Conservation (phyloP, 768 basidiomycete genomes). For the Amyloporia xantha region DNA sequence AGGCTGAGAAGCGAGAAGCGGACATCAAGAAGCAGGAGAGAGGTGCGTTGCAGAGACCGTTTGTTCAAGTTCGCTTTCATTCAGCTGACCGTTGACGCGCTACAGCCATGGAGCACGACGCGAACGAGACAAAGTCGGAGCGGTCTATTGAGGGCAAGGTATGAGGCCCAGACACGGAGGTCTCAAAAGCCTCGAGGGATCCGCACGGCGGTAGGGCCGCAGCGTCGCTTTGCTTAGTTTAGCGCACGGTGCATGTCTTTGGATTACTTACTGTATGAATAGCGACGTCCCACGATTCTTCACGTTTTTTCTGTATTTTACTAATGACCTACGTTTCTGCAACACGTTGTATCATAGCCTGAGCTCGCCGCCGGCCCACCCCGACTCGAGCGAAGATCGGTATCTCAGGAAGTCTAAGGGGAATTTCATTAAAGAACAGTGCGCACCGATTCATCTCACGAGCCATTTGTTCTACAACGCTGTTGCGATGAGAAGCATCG, state of each 20-base stretch:
- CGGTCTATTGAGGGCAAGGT: slow-evolving; percentile 14
- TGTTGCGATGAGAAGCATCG: too few species aligned
- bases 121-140: slow-evolving; percentile 16
- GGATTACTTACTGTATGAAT: slow-evolving; percentile 1
- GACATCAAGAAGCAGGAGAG: slow-evolving; percentile 44
- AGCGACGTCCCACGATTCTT: slow-evolving; percentile 2
- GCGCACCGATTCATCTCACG: too few species aligned
- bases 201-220: neutral
- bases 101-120: slow-evolving; percentile 15
- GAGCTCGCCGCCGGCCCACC: too few species aligned
- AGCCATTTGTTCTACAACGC: too few species aligned
- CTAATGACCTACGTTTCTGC: neutral
- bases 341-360: slow-evolving; percentile 1
- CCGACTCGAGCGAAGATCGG: too few species aligned
- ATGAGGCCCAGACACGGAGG: slow-evolving; percentile 3
- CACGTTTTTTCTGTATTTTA: neutral
- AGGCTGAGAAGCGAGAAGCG: slow-evolving; percentile 43
- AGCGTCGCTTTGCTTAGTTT: too few species aligned
- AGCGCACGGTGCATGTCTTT: neutral
- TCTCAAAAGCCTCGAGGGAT: neutral
- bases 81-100: slow-evolving; percentile 12
- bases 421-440: too few species aligned
- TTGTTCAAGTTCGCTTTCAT: neutral
- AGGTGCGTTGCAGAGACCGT: slow-evolving; percentile 22
- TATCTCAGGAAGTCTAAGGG: too few species aligned